phyloP scores from a whole-genome alignment of 2,329 filamentous ascomycete genomes.

The Gliomastix tumulicola region DNA sequence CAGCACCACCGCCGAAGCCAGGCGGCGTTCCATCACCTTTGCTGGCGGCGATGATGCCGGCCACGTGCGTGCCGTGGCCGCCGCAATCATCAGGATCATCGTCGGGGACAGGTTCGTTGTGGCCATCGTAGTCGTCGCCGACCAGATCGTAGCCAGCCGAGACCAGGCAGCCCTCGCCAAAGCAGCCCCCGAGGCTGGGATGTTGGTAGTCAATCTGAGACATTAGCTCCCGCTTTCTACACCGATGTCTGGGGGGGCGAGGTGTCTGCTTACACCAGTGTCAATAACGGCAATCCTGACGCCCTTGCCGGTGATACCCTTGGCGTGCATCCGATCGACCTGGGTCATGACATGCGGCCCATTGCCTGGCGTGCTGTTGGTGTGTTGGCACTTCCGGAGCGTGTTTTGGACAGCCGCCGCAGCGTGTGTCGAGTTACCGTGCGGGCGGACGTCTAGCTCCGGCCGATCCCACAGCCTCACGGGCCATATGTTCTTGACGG shows the following conservation, averaged over 20 bases:
- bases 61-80: constrained; percentile 14
- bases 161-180: constrained; percentile 39
- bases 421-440: constrained; percentile 18
- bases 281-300: constrained; percentile 39
- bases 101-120: constrained; percentile 9
- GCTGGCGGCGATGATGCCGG: constrained; percentile 5
- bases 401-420: not conserved
- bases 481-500: constrained; percentile 30
- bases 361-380: constrained; percentile 15
- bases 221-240: not conserved
- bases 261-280: constrained; percentile 28
- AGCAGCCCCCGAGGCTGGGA: constrained; percentile 52
- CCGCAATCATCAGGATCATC: constrained; percentile 10
- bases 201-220: constrained; percentile 48
- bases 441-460: constrained; percentile 35
- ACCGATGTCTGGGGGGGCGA: not conserved
- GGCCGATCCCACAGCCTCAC: constrained; percentile 37
- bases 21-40: constrained; percentile 29
- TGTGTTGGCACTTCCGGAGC: constrained; percentile 3
- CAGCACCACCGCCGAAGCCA: constrained; percentile 42
- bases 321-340: constrained; percentile 34
- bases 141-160: constrained; percentile 14
- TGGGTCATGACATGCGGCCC: constrained; percentile 34
- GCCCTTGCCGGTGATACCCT: constrained; percentile 33
- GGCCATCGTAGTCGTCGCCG: constrained; percentile 11